Conservation (phyloP, 2,329 filamentous ascomycete genomes). For the Colletotrichum filicis region DNA sequence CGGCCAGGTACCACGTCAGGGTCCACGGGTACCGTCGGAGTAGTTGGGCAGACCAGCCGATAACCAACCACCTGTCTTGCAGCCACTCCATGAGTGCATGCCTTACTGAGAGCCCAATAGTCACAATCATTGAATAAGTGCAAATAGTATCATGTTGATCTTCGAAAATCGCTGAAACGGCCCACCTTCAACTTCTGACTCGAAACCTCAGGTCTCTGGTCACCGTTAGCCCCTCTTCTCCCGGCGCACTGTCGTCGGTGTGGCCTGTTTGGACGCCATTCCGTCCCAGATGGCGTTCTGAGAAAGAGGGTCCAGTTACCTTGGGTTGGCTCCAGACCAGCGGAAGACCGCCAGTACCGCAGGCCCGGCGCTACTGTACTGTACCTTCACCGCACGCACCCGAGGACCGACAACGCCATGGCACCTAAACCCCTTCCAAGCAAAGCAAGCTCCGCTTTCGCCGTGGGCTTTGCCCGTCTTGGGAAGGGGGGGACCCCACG, state of each 20-base stretch:
- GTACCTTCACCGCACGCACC: not conserved
- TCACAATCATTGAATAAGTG: not conserved
- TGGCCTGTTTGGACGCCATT: constrained; percentile 9
- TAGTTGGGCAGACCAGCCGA: not conserved
- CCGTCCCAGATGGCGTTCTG: constrained; percentile 6
- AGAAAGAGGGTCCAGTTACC: not conserved
- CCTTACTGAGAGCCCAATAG: not conserved
- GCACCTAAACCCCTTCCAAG: not conserved
- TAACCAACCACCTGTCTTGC: not conserved
- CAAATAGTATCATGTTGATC: not conserved
- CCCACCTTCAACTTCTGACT: not conserved
- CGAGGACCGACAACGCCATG: not conserved
- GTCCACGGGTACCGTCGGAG: constrained; percentile 12
- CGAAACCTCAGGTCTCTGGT: not conserved
- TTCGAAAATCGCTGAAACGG: not conserved
- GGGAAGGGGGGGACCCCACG: not conserved
- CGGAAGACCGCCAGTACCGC: not conserved
- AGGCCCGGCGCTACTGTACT: constrained; percentile 1
- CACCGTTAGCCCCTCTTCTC: not conserved
- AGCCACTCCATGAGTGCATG: not conserved
- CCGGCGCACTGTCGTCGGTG: not conserved
- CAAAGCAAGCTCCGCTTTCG: not conserved
- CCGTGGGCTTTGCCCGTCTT: not conserved
- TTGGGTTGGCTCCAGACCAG: not conserved
- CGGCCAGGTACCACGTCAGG: constrained; percentile 4